A percentile compares a stretch with the other conserved stretches of the same genome.
These are phyloP conservation scores for Larix kaempferi DNA, from an alignment of 75 land plant genomes.

Conservation along the genomic window DNA sequence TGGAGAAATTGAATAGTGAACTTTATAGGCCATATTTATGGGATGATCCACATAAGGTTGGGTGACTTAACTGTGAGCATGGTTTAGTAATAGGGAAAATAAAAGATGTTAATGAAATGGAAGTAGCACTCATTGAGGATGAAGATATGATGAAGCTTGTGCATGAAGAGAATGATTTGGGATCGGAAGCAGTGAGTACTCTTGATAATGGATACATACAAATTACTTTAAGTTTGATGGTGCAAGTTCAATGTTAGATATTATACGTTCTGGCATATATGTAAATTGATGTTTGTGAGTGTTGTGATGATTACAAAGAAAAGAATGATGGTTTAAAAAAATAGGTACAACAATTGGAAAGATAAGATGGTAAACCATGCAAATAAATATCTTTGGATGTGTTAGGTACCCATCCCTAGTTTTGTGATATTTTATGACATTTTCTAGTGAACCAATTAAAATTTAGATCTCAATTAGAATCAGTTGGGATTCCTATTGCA, in stretches of 20 bases:
- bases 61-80: slow-evolving; percentile 79
- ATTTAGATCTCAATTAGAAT: too few species aligned
- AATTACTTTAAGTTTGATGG: neutral
- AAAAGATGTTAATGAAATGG: slow-evolving; percentile 70
- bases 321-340: neutral
- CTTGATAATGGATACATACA: neutral
- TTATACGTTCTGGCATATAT: neutral
- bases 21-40: slow-evolving; percentile 74
- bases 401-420: neutral
- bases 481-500: too few species aligned
- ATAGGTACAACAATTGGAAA: neutral
- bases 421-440: neutral
- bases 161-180: slow-evolving; percentile 78
- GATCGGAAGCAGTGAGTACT: slow-evolving; percentile 73
- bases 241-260: neutral
- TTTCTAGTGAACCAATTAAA: too few species aligned
- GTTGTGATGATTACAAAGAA: neutral
- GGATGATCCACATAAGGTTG: slow-evolving; percentile 80
- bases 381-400: neutral
- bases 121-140: slow-evolving; percentile 75
- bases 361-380: neutral
- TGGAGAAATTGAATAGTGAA: slow-evolving; percentile 45
- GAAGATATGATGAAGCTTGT: slow-evolving; percentile 88
- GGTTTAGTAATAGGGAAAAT: slow-evolving; percentile 74
- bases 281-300: neutral